phyloP scores from a whole-genome alignment of 1,284 basidiomycete species.

The Coriolopsis trogii region DNA sequence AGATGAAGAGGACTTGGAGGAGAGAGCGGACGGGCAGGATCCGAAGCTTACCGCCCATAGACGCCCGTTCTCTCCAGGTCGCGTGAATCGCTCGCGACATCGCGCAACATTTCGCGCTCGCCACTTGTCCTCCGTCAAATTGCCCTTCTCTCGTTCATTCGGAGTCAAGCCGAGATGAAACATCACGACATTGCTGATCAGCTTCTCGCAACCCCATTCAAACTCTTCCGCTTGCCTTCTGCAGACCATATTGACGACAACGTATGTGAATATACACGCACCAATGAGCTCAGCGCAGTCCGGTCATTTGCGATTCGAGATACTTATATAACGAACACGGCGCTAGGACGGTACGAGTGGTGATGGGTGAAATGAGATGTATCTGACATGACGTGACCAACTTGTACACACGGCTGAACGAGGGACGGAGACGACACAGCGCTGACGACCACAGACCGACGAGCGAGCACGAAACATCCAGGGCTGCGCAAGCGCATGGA shows the following conservation, averaged over 20 bases:
- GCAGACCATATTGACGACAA: not conserved
- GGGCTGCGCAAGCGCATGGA: conserved; percentile 4
- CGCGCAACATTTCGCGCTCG: conserved; percentile 23
- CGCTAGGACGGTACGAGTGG: conserved; percentile 14
- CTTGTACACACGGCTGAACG: not conserved
- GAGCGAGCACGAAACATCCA: not conserved
- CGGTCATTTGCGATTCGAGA: conserved; percentile 29
- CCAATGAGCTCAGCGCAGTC: conserved; percentile 6
- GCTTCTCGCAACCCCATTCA: not conserved
- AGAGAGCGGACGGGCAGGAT: conserved; percentile 2
- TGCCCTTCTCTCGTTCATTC: not conserved
- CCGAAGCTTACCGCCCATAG: conserved; percentile 1
- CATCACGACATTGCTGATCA: conserved; percentile 7
- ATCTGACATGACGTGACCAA: conserved; percentile 13
- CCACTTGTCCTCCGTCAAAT: not conserved
- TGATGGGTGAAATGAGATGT: conserved; percentile 3
- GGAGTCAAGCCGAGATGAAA: too few species aligned
- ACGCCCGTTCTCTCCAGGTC: conserved; percentile 20
- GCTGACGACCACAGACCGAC: not conserved
- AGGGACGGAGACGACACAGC: not conserved
- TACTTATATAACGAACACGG: conserved; percentile 29
- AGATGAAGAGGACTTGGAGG: conserved; percentile 9
- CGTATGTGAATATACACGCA: not conserved
- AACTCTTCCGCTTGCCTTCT: not conserved
- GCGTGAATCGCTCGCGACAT: conserved; percentile 32